These are phyloP conservation scores for Hanseniaspora guilliermondii DNA, from an alignment of 805 yeast genomes.

Conservation along the genomic window DNA sequence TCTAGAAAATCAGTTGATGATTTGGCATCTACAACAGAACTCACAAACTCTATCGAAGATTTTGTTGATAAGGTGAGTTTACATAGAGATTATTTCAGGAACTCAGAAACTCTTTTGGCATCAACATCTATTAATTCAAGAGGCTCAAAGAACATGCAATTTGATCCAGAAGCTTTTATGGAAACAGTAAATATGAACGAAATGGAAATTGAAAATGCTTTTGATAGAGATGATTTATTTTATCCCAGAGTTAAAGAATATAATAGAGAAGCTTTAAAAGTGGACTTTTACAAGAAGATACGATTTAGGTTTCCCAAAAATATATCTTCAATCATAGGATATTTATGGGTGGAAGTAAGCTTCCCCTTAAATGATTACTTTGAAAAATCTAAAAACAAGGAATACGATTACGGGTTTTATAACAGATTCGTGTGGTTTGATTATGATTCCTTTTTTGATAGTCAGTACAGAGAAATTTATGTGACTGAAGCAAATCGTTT, in stretches of 20 bases:
- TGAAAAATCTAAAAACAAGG: slow-evolving; percentile 4
- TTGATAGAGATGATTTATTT: background rate
- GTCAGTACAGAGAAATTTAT: background rate
- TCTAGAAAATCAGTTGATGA: slow-evolving; percentile 26
- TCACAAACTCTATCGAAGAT: slow-evolving; percentile 31
- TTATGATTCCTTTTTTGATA: background rate
- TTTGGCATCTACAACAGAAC: slow-evolving; percentile 27
- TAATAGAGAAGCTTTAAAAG: background rate
- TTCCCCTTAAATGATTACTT: background rate
- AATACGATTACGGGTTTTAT: slow-evolving; percentile 10
- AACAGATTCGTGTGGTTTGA: slow-evolving; percentile 13
- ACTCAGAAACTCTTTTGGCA: slow-evolving; percentile 9
- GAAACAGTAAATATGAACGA: background rate
- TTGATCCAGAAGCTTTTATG: background rate
- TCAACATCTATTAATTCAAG: background rate
- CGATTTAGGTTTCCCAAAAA: background rate
- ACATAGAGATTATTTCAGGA: slow-evolving; percentile 4
- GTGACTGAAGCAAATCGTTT: background rate
- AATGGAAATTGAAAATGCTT: background rate
- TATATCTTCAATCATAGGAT: slow-evolving; percentile 8
- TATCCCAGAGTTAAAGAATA: background rate
- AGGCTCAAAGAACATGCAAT: background rate
- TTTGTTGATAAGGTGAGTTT: slow-evolving; percentile 15
- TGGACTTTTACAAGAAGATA: background rate
- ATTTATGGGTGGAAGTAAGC: slow-evolving; percentile 11